phyloP scores from a whole-genome alignment of 331 rosid species.

The Rhamnella rubrinervis region DNA sequence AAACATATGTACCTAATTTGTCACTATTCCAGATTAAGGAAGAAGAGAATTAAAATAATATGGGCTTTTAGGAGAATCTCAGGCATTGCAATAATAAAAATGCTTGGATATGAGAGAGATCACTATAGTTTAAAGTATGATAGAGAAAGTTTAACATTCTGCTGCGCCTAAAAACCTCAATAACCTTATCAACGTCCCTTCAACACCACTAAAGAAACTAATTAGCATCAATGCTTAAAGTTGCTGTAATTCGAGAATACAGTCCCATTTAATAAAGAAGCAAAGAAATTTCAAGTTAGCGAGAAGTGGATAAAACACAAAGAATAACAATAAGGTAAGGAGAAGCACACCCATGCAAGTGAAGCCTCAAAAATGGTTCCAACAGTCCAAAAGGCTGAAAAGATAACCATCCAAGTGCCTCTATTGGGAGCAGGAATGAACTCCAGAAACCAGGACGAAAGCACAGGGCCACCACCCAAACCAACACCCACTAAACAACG shows the following conservation, averaged over 20 bases:
- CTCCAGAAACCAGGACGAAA: slow-evolving; percentile 90
- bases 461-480: slow-evolving; percentile 96
- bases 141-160: too few relatives aligned
- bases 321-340: slow-evolving; percentile 11
- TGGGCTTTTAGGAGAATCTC: too few relatives aligned
- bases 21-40: too few relatives aligned
- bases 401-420: slow-evolving; percentile 97
- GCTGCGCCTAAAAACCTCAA: too few relatives aligned
- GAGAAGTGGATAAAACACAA: neutral
- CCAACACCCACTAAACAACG: slow-evolving; percentile 92
- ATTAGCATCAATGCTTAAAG: neutral
- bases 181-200: too few relatives aligned
- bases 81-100: too few relatives aligned
- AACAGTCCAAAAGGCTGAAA: slow-evolving; percentile 92
- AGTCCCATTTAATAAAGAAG: too few relatives aligned
- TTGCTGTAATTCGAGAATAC: neutral
- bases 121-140: neutral
- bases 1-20: too few relatives aligned
- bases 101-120: too few relatives aligned
- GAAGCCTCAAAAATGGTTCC: slow-evolving; percentile 94
- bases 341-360: slow-evolving; percentile 81
- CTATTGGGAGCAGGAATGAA: slow-evolving; percentile 89
- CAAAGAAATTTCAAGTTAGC: slow-evolving; percentile 1
- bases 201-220: too few relatives aligned
- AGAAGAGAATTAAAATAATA: too few relatives aligned